These are phyloP conservation scores for Boletus pseudo-olivaceus DNA, from an alignment of 768 basidiomycete species.

Conservation along the genomic window DNA sequence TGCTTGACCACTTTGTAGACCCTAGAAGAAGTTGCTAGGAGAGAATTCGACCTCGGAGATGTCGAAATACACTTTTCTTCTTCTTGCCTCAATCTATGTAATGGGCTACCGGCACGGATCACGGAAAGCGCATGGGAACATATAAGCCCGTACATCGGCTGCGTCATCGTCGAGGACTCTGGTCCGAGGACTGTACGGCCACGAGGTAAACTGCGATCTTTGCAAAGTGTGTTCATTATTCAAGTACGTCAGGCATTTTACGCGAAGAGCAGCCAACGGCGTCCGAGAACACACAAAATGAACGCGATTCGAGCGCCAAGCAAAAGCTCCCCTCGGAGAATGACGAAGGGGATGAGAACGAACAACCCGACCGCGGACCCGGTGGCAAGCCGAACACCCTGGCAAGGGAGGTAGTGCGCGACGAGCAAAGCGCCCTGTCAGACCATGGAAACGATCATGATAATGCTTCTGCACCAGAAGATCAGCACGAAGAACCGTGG, in stretches of 20 bases:
- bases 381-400: background rate
- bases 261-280: background rate
- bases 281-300: background rate
- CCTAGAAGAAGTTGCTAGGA: slow-evolving; percentile 13
- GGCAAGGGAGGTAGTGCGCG: background rate
- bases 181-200: background rate
- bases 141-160: slow-evolving; percentile 21
- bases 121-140: slow-evolving; percentile 19
- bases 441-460: slow-evolving; percentile 3
- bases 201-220: slow-evolving; percentile 1
- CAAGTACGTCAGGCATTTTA: background rate
- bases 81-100: slow-evolving; percentile 21
- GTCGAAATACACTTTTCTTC: slow-evolving; percentile 13
- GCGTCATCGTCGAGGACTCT: slow-evolving; percentile 13
- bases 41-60: slow-evolving; percentile 21
- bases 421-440: background rate
- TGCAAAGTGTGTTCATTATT: background rate
- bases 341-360: background rate
- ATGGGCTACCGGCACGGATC: slow-evolving; percentile 21
- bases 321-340: background rate
- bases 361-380: background rate
- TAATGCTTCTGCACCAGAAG: background rate
- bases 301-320: background rate
- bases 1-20: slow-evolving; percentile 1
- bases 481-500: background rate